phyloP scores from a whole-genome alignment of 805 yeast genomes.

The Lachancea meyersii region DNA sequence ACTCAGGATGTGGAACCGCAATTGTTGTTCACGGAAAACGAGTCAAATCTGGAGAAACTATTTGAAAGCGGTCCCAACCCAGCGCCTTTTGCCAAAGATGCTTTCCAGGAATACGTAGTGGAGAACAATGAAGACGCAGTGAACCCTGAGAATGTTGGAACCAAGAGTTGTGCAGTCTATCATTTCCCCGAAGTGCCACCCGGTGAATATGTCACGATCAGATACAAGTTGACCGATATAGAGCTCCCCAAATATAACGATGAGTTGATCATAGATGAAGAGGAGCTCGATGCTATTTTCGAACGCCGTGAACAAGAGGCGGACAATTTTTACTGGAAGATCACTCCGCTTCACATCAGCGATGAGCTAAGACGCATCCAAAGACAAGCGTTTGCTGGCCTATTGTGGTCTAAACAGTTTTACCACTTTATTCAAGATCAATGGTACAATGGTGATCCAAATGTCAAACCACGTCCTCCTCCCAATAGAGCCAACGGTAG shows the following conservation, averaged over 20 bases:
- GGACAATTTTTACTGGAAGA: constrained; percentile 85
- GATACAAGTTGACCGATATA: constrained; percentile 57
- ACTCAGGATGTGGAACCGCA: constrained; percentile 66
- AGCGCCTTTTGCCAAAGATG: constrained; percentile 69
- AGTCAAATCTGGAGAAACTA: constrained; percentile 65
- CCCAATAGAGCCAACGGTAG: constrained; percentile 79
- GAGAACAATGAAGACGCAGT: constrained; percentile 52
- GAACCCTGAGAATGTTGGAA: constrained; percentile 68
- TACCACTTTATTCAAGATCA: constrained; percentile 79
- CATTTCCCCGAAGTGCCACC: constrained; percentile 76
- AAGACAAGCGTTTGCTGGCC: constrained; percentile 90
- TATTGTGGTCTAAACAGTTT: constrained; percentile 89
- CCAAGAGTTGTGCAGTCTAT: constrained; percentile 82
- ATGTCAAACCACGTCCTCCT: constrained; percentile 68
- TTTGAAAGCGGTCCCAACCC: constrained; percentile 56
- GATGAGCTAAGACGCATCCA: constrained; percentile 77
- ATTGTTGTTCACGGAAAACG: constrained; percentile 82
- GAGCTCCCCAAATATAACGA: constrained; percentile 30
- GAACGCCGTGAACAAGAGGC: constrained; percentile 78
- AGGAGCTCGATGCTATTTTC: constrained; percentile 61
- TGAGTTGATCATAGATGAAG: constrained; percentile 54
- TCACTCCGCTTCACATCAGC: constrained; percentile 77
- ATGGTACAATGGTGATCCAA: constrained; percentile 85
- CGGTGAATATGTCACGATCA: constrained; percentile 78
- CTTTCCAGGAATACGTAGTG: constrained; percentile 78